These are phyloP conservation scores for Caulochytrium protostelioides DNA, from an alignment of 371 early-diverging fungal species.

Conservation along the genomic window DNA sequence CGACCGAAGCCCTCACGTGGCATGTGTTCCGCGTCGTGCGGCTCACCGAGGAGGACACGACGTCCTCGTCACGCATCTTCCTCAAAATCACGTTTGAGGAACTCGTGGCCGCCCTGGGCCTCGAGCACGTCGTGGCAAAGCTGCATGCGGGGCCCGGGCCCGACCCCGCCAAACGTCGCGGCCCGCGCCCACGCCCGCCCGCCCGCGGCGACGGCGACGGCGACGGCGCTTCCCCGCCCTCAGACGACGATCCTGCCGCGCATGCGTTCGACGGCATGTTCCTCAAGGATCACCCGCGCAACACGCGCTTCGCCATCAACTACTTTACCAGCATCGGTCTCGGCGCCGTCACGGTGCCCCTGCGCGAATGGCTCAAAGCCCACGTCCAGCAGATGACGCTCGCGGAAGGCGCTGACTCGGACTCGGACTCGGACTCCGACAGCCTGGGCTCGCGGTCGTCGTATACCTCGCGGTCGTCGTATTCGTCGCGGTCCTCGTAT, in stretches of 20 bases:
- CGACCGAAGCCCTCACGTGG: constrained; percentile 71
- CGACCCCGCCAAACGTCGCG: constrained; percentile 16
- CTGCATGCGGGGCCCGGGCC: too few relatives aligned
- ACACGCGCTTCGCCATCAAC: constrained; percentile 90
- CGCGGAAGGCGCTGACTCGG: constrained; percentile 9
- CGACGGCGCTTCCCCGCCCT: too few relatives aligned
- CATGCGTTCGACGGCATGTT: constrained; percentile 64
- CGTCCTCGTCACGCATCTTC: constrained; percentile 90
- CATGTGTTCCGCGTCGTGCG: constrained; percentile 50
- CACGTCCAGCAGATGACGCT: constrained; percentile 12
- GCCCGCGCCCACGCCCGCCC: too few relatives aligned
- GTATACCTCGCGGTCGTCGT: too few relatives aligned
- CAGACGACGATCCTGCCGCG: constrained; percentile 34
- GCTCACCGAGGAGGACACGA: constrained; percentile 78
- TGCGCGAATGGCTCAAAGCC: constrained; percentile 46
- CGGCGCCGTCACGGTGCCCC: constrained; percentile 76
- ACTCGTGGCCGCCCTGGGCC: constrained; percentile 59
- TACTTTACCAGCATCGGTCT: constrained; percentile 87
- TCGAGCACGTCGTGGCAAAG: constrained; percentile 49
- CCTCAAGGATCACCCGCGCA: constrained; percentile 64
- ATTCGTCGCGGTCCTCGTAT: too few relatives aligned
- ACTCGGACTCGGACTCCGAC: constrained; percentile 3
- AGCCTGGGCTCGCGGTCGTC: too few relatives aligned
- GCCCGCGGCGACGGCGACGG: too few relatives aligned
- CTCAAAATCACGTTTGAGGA: constrained; percentile 85